Conservation (phyloP, 805 yeast species). For the Isabelozyma gotoi region DNA sequence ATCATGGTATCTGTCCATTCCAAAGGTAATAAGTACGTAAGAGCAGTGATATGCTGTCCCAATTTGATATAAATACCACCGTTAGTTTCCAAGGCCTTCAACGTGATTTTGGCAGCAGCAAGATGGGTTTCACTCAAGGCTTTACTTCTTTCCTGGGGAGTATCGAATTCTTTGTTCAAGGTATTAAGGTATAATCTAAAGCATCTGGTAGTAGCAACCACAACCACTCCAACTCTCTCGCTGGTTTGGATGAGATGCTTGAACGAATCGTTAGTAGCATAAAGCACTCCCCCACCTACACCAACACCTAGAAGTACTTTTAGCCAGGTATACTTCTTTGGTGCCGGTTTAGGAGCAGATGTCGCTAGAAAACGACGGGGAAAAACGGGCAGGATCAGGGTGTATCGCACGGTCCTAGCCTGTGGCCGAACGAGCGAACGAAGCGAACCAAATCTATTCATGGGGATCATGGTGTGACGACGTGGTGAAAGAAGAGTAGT, state of each 20-base stretch:
- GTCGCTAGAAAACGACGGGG: background rate
- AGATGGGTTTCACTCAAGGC: constrained; percentile 70
- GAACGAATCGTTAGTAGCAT: constrained; percentile 36
- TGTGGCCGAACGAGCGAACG: background rate
- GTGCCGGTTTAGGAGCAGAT: constrained; percentile 1
- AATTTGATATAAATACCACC: constrained; percentile 93
- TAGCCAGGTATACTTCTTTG: constrained; percentile 8
- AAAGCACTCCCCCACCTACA: constrained; percentile 25
- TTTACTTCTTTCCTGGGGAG: constrained; percentile 41
- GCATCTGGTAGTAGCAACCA: constrained; percentile 70
- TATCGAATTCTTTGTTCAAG: constrained; percentile 43
- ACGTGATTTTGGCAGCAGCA: constrained; percentile 75
- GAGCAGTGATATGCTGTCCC: constrained; percentile 92
- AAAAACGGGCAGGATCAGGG: background rate
- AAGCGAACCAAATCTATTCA: background rate
- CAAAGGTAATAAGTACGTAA: constrained; percentile 84
- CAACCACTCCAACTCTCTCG: constrained; percentile 61
- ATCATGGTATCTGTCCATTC: constrained; percentile 97
- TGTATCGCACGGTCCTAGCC: background rate
- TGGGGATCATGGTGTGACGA: too few relatives aligned
- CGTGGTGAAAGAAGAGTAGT: too few relatives aligned
- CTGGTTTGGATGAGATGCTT: constrained; percentile 34
- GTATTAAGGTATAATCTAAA: constrained; percentile 65
- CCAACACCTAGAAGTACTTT: constrained; percentile 31
- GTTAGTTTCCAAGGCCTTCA: constrained; percentile 74